Percentiles rank a stretch among this genome's conserved stretches.
Evolutionary conservation across 2,329 filamentous ascomycete species (phyloP).

Genomic region (Allantophomopsis cytisporea): DNA sequence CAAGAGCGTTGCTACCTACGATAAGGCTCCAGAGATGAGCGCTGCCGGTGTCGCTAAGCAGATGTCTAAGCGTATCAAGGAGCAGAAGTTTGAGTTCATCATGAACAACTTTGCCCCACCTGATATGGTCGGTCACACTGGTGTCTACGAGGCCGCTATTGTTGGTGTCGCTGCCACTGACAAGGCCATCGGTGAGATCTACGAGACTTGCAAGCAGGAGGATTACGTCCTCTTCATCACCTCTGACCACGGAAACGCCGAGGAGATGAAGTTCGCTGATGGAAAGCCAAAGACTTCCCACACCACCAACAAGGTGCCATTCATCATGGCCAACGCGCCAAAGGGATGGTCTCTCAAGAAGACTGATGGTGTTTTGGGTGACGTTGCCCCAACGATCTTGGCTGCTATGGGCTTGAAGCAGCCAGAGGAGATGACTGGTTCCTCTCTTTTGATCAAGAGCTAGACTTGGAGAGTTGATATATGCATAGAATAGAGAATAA

Average conservation of each 20-base stretch:
- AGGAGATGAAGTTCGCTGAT: constrained; percentile 96
- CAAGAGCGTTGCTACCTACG: constrained; percentile 83
- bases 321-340: constrained; percentile 95
- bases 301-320: constrained; percentile 94
- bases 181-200: constrained; percentile 84
- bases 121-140: constrained; percentile 98
- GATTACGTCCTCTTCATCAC: constrained; percentile 93
- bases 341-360: constrained; percentile 78
- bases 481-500: too few species aligned
- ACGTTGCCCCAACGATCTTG: constrained; percentile 90
- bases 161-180: constrained; percentile 77
- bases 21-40: constrained; percentile 91
- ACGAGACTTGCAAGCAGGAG: constrained; percentile 86
- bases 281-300: constrained; percentile 97
- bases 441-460: constrained; percentile 67
- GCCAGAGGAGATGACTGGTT: constrained; percentile 84
- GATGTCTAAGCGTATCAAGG: constrained; percentile 72
- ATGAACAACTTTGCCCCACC: constrained; percentile 99
- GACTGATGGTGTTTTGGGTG: constrained; percentile 75
- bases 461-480: constrained; percentile 8
- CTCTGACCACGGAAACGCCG: constrained; percentile 91
- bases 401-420: constrained; percentile 82
- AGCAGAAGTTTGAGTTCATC: constrained; percentile 84
- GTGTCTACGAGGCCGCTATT: constrained; percentile 90
- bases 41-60: constrained; percentile 82